Percentiles rank a stretch among this genome's conserved stretches.
Evolutionary conservation across 257 asterid species (phyloP).

Genomic region (Thymus quinquecostatus): DNA sequence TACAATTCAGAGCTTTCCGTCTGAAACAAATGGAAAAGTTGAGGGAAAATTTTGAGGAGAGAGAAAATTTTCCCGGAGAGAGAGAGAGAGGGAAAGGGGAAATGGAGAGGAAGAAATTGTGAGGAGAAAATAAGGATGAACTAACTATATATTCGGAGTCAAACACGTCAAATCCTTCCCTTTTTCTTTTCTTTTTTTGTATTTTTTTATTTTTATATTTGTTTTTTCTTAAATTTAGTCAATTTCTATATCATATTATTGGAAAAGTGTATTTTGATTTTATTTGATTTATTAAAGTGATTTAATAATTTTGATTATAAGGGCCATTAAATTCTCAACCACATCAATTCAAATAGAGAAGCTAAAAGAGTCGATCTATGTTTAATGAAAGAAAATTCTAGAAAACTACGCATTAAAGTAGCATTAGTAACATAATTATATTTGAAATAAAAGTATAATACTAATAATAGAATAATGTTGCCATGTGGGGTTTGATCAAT

Average conservation of each 20-base stretch:
- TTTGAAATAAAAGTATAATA: too few species aligned
- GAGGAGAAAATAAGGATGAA: not conserved
- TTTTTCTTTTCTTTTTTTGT: not conserved
- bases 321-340: too few species aligned
- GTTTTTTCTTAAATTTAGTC: not conserved
- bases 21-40: constrained; percentile 19
- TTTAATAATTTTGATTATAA: too few species aligned
- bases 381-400: too few species aligned
- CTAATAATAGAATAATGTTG: too few species aligned
- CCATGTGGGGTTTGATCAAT: too few species aligned
- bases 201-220: not conserved
- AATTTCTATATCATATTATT: not conserved
- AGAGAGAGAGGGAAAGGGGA: not conserved
- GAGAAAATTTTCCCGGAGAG: constrained; percentile 24
- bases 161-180: constrained; percentile 26
- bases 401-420: too few species aligned
- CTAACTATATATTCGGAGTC: not conserved
- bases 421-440: too few species aligned
- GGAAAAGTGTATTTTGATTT: too few species aligned
- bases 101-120: constrained; percentile 13
- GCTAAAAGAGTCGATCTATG: too few species aligned
- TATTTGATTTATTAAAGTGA: too few species aligned
- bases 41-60: constrained; percentile 31
- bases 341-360: too few species aligned
- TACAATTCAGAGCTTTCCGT: constrained; percentile 22